Base-by-base conservation (phyloP, 805 yeast species). In the Kluyveromyces dobzhanskii region DNA sequence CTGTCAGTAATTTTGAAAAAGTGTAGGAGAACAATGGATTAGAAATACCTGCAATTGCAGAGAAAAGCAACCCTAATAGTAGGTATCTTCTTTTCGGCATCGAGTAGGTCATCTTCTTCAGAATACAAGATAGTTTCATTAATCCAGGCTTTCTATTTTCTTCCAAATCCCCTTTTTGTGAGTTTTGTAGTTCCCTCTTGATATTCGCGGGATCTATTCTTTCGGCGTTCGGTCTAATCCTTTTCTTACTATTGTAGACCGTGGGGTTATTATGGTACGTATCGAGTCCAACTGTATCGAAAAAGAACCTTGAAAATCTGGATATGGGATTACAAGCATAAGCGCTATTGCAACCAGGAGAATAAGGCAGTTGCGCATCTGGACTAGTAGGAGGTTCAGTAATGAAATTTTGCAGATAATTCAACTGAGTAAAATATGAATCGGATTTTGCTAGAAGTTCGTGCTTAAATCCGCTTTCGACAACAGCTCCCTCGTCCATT, bases 1-100 rank as follows among this genome's bases (percentile, higher is more conserved):
- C 81, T 17, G 71, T 58, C 6, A 90, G 60, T 7, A 90, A 60
- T 43, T 77, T 76, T 1, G 97, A 75, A 45, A 88, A 76, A 19
- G 82, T 73, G 53, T 61, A 87, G 0, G 96, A 83, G 45, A 92
- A 86, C 0, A 84, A 61, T 0, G 97, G 97, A 42, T 76, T 79
- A 1, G 75, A 58, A 0, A 70, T 71, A 9, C 94, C 88, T 43
- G 79, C 76, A 1, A 73, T 34, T 0, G 78, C 44, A 0, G 87
- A 66, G 4, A 71, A 47, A 0, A 70, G 0, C 1, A 83, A 39
- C 0, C 96, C 97, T 1, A 71, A 1, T 1, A 56, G 10, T 1
- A 76, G 49, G 3, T 59, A 43, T 3, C 32, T 17, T 32, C 55
- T 64, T 8, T 45, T 47, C n/a, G 14, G 47, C 49, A 2, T 53